phyloP scores from a whole-genome alignment of 495 filamentous ascomycete genomes.

The Penicillium goetzii region DNA sequence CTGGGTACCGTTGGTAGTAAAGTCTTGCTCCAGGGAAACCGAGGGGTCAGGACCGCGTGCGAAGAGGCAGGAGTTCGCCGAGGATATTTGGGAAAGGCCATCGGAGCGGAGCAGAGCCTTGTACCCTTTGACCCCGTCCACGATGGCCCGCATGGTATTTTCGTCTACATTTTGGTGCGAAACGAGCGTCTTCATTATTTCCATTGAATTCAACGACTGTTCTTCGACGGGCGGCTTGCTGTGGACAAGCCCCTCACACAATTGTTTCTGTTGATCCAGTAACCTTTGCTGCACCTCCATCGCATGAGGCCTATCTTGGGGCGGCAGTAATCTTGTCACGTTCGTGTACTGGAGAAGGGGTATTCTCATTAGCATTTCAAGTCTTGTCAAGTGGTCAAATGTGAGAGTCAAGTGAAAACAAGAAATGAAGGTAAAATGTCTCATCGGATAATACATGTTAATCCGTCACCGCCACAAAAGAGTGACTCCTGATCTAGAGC shows the following conservation, averaged over 20 bases:
- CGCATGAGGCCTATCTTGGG: slow-evolving; percentile 37
- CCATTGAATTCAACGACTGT: slow-evolving; percentile 41
- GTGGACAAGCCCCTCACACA: slow-evolving; percentile 36
- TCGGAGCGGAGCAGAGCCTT: slow-evolving; percentile 41
- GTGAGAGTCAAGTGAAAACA: slow-evolving; percentile 14
- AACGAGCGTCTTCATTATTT: slow-evolving; percentile 52
- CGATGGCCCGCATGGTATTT: slow-evolving; percentile 42
- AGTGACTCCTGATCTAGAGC: slow-evolving; percentile 64
- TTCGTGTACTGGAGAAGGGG: slow-evolving; percentile 23
- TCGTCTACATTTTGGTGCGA: slow-evolving; percentile 50
- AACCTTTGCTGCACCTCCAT: slow-evolving; percentile 41
- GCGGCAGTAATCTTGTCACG: slow-evolving; percentile 29
- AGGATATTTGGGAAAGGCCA: slow-evolving; percentile 30
- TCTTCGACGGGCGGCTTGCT: slow-evolving; percentile 33
- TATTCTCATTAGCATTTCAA: slow-evolving; percentile 28
- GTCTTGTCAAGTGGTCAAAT: slow-evolving; percentile 12
- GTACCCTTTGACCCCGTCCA: slow-evolving; percentile 46
- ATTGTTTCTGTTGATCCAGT: slow-evolving; percentile 36
- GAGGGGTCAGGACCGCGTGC: slow-evolving; percentile 42
- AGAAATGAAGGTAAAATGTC: slow-evolving; percentile 26
- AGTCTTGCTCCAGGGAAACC: slow-evolving; percentile 47
- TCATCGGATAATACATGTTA: slow-evolving; percentile 58
- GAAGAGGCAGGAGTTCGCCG: slow-evolving; percentile 43
- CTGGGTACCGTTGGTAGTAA: slow-evolving; percentile 49
- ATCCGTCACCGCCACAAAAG: slow-evolving; percentile 52